phyloP scores from a whole-genome alignment of 148 eudicot genomes.

The Salicornia ramosissima region DNA sequence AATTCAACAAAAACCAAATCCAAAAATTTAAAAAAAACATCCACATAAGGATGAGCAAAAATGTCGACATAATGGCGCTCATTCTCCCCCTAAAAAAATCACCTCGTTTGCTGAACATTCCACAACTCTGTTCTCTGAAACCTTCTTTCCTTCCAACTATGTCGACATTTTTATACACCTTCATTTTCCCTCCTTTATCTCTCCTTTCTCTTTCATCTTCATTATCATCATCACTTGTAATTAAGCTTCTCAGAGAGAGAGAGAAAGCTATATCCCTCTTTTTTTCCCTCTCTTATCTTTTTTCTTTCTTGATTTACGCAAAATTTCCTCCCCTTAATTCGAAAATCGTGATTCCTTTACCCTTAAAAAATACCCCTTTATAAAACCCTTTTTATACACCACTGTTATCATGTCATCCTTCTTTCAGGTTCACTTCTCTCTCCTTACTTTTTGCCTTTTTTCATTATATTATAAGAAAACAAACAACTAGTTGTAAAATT shows the following conservation, averaged over 20 bases:
- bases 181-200: not conserved
- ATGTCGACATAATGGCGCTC: slow-evolving; percentile 23
- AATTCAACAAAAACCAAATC: too few species aligned
- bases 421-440: slow-evolving; percentile 22
- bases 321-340: slow-evolving; percentile 1
- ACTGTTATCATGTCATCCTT: slow-evolving; percentile 26
- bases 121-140: not conserved
- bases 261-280: not conserved
- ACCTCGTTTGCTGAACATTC: not conserved
- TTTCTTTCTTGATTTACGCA: not conserved
- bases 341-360: slow-evolving; percentile 18
- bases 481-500: not conserved
- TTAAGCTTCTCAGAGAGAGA: not conserved
- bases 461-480: not conserved
- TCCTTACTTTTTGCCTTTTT: not conserved
- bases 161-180: slow-evolving; percentile 26
- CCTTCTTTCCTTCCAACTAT: slow-evolving; percentile 10
- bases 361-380: not conserved
- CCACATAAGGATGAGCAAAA: slow-evolving; percentile 15
- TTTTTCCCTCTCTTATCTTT: not conserved
- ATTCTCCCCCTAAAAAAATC: not conserved
- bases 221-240: not conserved
- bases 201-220: not conserved
- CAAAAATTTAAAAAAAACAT: not conserved
- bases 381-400: slow-evolving; percentile 5